phyloP scores from a whole-genome alignment of 306 rosid species.

The Astragalus glycyphyllos region DNA sequence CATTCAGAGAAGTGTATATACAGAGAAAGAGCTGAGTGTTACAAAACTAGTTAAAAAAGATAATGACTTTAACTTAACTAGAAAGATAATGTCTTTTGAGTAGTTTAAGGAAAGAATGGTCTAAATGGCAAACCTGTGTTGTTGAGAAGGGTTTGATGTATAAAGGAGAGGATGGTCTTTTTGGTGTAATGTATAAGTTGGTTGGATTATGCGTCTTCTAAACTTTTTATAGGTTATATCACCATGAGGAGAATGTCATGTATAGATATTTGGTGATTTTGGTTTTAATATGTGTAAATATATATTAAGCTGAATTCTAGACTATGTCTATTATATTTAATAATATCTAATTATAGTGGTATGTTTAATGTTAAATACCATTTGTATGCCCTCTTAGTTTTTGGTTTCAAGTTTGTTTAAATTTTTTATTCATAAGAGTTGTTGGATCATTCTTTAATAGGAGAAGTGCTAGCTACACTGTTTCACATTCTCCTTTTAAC shows the following conservation, averaged over 20 bases:
- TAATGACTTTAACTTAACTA: constrained; percentile 53
- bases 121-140: constrained; percentile 52
- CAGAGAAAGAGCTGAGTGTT: constrained; percentile 58
- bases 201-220: constrained; percentile 46
- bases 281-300: constrained; percentile 54
- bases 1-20: constrained; percentile 75
- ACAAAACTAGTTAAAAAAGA: constrained; percentile 43
- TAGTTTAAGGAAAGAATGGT: constrained; percentile 48
- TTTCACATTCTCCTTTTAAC: no score
- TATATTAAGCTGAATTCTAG: constrained; percentile 43
- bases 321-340: constrained; percentile 21
- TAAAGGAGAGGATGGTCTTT: constrained; percentile 47
- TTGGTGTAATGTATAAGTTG: constrained; percentile 51
- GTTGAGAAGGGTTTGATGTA: constrained; percentile 60
- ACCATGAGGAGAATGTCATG: constrained; percentile 49
- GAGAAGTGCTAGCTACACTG: no score
- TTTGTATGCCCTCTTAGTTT: neutral
- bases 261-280: constrained; percentile 58
- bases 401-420: neutral
- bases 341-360: constrained; percentile 9
- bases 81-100: constrained; percentile 55
- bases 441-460: no score
- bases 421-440: no score
- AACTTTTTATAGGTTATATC: constrained; percentile 54
- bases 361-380: constrained; percentile 10